Evolutionary conservation across 768 basidiomycete genomes (phyloP), one percentile per base, ranked within the genome.

Genomic region (Mycena filopes): DNA sequence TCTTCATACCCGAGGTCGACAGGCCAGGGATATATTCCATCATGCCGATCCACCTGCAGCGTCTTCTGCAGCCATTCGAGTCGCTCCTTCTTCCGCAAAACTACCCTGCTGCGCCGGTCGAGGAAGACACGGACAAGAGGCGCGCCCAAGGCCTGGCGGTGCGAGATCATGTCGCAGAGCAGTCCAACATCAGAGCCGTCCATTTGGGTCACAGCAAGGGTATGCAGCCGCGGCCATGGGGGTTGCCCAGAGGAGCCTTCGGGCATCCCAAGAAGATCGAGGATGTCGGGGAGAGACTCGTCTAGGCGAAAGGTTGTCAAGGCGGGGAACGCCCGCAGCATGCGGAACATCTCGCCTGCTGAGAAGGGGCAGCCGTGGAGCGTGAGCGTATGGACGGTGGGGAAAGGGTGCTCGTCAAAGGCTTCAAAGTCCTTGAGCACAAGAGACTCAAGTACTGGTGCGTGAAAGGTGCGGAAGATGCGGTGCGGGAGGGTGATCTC

Each of bases 1-100:
- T 83, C 82, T 47, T 79, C 74, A 68, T 81, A 82, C 10, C 73
- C 76, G 50, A 82, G 69, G 15, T 73, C 79, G 16, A 70, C 65
- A 10, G 83, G 83, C 84, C 84, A 85, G 7, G 71, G 60, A 55
- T 78, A 77, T 6, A 69, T 40, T 29, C 60, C 63, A 46, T 79
- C 74, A 60, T 63, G 63, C 36, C 76, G 72, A 40, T 77, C 77
- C 12, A 82, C 73, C 20, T 71, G 55, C 46, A 80, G 60, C n/a
- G 70, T 60, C 36, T 75, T 63, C 54, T 67, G 61, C 13, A 72
- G 54, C 70, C 70, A 72, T 33, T 69, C 61, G 13, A 71, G 64
- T n/a, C 68, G 67, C 1, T 62, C 63, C 50, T 69, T 69, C 47
- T 55, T 66, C 20, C 71, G 65, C 36, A 83, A 70, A 18, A 78